phyloP scores from a whole-genome alignment of 2,329 filamentous ascomycete species.

The Ophidiomyces ophidiicola region DNA sequence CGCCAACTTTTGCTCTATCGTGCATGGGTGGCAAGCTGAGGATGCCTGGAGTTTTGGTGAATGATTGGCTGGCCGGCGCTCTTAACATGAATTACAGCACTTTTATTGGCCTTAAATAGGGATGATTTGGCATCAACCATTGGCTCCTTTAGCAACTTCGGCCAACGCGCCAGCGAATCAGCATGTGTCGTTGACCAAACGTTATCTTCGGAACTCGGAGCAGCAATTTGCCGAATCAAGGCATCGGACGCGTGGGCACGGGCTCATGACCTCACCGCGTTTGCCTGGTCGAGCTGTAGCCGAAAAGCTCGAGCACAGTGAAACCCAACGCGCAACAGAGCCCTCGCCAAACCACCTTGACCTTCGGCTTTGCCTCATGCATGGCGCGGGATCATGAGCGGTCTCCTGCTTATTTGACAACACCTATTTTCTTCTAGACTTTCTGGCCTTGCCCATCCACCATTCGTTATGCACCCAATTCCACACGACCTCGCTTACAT shows the following conservation, averaged over 20 bases:
- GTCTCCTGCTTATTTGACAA: constrained; percentile 2
- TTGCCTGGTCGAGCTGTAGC: background rate
- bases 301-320: background rate
- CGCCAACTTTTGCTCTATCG: no score
- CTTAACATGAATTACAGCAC: no score
- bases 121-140: no score
- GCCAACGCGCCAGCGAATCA: no score
- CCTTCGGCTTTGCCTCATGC: constrained; percentile 3
- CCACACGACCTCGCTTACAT: no score
- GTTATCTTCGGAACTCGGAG: constrained; percentile 4
- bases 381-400: background rate
- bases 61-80: no score
- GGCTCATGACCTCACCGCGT: constrained; percentile 10
- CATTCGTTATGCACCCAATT: no score
- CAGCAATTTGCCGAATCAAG: constrained; percentile 6
- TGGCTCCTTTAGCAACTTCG: no score
- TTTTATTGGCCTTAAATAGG: no score
- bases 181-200: no score
- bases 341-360: background rate
- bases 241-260: constrained; percentile 9
- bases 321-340: constrained; percentile 8
- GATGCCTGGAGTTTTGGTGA: no score
- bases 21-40: no score
- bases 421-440: constrained; percentile 7
- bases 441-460: background rate